Evolutionary conservation across 75 land plant genomes (phyloP).

Genomic region (Ceratopteris richardii): DNA sequence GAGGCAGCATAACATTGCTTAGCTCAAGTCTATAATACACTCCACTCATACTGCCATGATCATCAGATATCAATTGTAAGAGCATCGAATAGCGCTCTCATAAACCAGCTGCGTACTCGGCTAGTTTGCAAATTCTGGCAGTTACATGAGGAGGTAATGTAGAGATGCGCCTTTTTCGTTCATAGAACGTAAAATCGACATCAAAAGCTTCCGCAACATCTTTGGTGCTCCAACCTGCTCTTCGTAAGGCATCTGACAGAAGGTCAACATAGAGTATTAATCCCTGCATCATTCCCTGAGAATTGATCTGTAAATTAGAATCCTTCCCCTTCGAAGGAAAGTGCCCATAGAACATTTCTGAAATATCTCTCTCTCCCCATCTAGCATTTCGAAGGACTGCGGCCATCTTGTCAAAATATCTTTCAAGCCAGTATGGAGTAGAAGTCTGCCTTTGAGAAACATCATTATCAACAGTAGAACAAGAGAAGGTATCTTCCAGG

Average conservation of each 20-base stretch:
- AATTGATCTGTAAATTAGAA: slow-evolving; percentile 19
- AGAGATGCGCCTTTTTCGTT: slow-evolving; percentile 4
- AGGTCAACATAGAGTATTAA: slow-evolving; percentile 45
- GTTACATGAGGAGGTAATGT: slow-evolving; percentile 20
- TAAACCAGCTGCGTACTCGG: slow-evolving; percentile 12
- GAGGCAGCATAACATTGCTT: no score
- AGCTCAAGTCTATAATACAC: no score
- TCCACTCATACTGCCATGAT: no score
- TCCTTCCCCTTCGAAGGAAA: slow-evolving; percentile 23
- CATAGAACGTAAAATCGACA: slow-evolving; percentile 26
- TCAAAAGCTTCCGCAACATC: slow-evolving; percentile 68
- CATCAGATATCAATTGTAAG: no score
- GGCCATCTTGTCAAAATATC: slow-evolving; percentile 57
- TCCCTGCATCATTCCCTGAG: slow-evolving; percentile 46
- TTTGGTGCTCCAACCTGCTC: slow-evolving; percentile 79
- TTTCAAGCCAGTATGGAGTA: slow-evolving; percentile 53
- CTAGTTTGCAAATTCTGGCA: slow-evolving; percentile 21
- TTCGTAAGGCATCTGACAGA: slow-evolving; percentile 48
- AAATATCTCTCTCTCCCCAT: slow-evolving; percentile 70
- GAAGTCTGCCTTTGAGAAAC: slow-evolving; percentile 5
- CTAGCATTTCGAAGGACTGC: slow-evolving; percentile 55
- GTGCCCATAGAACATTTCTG: slow-evolving; percentile 47
- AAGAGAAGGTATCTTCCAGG: background rate
- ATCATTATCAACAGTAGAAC: no score
- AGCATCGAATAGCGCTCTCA: background rate